phyloP scores from a whole-genome alignment of 2,329 filamentous ascomycete genomes.

The Biscogniauxia mediterranea region DNA sequence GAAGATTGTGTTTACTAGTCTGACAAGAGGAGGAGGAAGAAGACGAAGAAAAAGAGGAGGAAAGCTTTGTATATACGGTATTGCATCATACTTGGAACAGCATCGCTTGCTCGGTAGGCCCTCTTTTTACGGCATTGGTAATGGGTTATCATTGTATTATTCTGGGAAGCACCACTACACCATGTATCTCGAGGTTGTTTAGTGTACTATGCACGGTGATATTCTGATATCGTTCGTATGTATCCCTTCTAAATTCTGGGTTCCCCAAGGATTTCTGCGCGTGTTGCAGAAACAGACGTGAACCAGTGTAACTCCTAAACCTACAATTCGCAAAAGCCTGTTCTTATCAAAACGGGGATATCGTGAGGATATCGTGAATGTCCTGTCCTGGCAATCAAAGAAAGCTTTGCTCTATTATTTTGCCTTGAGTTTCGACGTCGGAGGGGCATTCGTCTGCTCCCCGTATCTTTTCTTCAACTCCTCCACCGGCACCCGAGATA shows the following conservation, averaged over 20 bases:
- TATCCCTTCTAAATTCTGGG: not conserved
- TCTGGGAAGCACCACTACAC: conserved; percentile 2
- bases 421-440: conserved; percentile 1
- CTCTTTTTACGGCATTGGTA: conserved; percentile 11
- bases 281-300: not conserved
- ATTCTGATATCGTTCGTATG: not conserved
- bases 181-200: conserved; percentile 2
- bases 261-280: not conserved
- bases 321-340: not conserved
- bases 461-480: conserved; percentile 51
- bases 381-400: not conserved
- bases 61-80: conserved; percentile 13
- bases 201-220: conserved; percentile 1
- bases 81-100: conserved; percentile 12
- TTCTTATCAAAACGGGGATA: not conserved
- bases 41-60: not conserved
- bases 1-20: not conserved
- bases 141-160: conserved; percentile 16
- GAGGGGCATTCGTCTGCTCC: conserved; percentile 42
- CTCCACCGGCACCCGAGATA: conserved; percentile 53
- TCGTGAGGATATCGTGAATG: not conserved
- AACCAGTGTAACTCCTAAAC: not conserved
- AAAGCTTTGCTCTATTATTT: no score
- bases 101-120: not conserved
- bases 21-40: not conserved